A percentile compares a stretch with the other conserved stretches of the same genome.
Conservation (phyloP, 1,139 yeast species). For the Wickerhamomyces sp. region DNA sequence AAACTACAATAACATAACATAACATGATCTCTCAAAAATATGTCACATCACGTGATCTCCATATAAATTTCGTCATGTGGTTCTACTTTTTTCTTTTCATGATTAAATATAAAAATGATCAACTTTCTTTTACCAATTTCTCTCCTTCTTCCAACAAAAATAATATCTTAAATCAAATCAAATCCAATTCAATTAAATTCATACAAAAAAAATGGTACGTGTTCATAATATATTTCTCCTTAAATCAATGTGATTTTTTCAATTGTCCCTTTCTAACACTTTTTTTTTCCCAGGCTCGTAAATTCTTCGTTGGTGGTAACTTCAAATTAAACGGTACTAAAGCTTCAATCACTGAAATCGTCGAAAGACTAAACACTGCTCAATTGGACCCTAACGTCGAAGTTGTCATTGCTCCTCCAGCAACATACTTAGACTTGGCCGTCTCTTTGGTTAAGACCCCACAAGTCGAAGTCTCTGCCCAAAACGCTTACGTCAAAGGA, state of each 20-base stretch:
- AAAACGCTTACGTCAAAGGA: constrained; percentile 81
- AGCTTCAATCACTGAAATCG: constrained; percentile 76
- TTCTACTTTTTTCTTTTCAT: too few relatives aligned
- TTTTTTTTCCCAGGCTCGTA: constrained; percentile 62
- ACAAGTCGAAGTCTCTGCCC: constrained; percentile 81
- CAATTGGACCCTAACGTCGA: constrained; percentile 66
- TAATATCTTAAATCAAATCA: too few relatives aligned
- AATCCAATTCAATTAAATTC: too few relatives aligned
- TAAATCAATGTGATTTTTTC: too few relatives aligned
- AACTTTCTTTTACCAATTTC: too few relatives aligned
- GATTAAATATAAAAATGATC: too few relatives aligned
- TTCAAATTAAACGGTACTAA: constrained; percentile 97
- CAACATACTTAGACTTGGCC: constrained; percentile 82
- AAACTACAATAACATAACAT: too few relatives aligned
- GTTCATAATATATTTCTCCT: too few relatives aligned
- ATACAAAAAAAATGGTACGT: too few relatives aligned
- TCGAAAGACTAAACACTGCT: constrained; percentile 77
- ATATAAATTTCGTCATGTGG: background rate
- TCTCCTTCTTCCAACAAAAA: too few relatives aligned
- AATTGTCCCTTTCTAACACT: too few relatives aligned
- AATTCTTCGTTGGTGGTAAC: constrained; percentile 97
- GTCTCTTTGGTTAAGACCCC: constrained; percentile 63
- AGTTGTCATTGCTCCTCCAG: constrained; percentile 96
- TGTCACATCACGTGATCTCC: background rate
- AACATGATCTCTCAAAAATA: background rate